Conservation (phyloP, 164 flowering plant genomes). For the Platanus orientalis region DNA sequence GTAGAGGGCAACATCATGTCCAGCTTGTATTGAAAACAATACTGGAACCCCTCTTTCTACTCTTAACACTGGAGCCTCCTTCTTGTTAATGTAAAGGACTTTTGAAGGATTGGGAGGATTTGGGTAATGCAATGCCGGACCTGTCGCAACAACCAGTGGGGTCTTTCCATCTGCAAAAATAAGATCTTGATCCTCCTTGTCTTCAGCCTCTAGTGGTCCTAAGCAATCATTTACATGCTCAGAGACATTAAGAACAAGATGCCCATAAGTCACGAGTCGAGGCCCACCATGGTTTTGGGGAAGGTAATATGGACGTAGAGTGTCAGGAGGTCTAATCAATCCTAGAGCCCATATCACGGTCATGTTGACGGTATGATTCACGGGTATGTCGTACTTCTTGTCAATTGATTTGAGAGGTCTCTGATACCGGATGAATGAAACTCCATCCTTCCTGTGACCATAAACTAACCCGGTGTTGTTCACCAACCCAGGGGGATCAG, state of each 20-base stretch:
- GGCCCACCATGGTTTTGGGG: constrained; percentile 88
- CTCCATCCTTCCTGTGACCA: constrained; percentile 92
- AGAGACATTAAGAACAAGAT: constrained; percentile 66
- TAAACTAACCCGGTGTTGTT: constrained; percentile 71
- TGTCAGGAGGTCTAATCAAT: constrained; percentile 76
- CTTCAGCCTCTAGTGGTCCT: constrained; percentile 85
- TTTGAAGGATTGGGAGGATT: constrained; percentile 88
- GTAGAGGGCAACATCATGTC: constrained; percentile 92
- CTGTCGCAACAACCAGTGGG: constrained; percentile 60
- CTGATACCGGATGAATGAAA: constrained; percentile 69
- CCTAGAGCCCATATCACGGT: constrained; percentile 95
- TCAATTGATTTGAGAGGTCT: constrained; percentile 57
- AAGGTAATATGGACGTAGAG: constrained; percentile 71
- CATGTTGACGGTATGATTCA: constrained; percentile 50
- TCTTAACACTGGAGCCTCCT: constrained; percentile 82
- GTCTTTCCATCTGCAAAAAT: constrained; percentile 71
- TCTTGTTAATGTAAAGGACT: constrained; percentile 84
- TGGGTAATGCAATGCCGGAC: constrained; percentile 72
- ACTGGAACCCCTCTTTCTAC: constrained; percentile 97
- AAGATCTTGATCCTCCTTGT: constrained; percentile 84
- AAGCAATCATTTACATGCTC: constrained; percentile 67
- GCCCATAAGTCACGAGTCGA: constrained; percentile 42
- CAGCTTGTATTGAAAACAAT: constrained; percentile 88
- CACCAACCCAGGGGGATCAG: constrained; percentile 44
- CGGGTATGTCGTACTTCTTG: constrained; percentile 57